Base-by-base conservation (phyloP, 2,329 filamentous ascomycete genomes). In the Niveomyces coronatus region DNA sequence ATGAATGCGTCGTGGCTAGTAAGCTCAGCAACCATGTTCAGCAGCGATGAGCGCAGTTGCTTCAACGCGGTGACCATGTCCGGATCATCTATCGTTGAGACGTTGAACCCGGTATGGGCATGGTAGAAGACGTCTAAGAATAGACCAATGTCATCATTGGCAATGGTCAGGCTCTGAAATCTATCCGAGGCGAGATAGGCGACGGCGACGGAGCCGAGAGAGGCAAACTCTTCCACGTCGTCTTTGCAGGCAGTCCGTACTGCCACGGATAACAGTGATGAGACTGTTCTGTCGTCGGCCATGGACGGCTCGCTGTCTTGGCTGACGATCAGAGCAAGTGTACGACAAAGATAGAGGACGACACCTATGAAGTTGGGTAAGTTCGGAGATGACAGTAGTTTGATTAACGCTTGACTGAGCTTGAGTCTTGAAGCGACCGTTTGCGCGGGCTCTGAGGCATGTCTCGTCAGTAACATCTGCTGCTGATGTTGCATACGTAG, bases 151-250 rank as follows among this genome's bases (percentile, higher is more conserved):
- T 61, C 53, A 15, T 53, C 49, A 1, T 55, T 49, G 2, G 55
- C 52, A 5, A 79, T 50, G 17, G 78, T 57, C 7, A 52, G 56
- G 8, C 61, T 51, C 48, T 79, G 74, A 44, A 76, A 65, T 3
- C 55, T 54, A 28, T 70, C 63, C 41, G 70, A 62, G 18, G 71
- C 63, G 9, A 81, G 65, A 46, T 79, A 80, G 9, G 67, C 62
- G 2, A 72, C 59, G 2, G 73, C 70, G 1, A 70, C 67, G 2
- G 70, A 67, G 4, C 64, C 58, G 11, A 76, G 59, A 4, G 62
- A 57, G 27, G 70, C 54, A 46, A 77, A 78, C 44, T 72, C 68
- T 13, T 78, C 73, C 9, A 67, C 51, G 31, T 77, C 71, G 19
- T 63, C 56, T 2, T 57, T 56, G 10, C 55, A 51, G 1, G 61